phyloP scores from a whole-genome alignment of 2,329 filamentous ascomycete genomes.

The Fusarium mundagurra region DNA sequence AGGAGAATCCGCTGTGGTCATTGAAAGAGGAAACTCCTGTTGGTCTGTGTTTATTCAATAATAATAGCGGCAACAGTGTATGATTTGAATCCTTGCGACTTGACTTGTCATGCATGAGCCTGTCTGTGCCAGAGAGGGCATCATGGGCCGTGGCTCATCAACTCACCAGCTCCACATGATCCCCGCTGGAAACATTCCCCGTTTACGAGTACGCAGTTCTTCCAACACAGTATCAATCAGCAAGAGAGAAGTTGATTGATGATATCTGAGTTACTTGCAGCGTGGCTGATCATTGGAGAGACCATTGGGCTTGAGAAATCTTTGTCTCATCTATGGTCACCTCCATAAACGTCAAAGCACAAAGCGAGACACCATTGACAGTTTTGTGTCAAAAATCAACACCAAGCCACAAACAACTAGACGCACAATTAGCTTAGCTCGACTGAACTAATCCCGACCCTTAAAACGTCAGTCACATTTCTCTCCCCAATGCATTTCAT shows the following conservation, averaged over 20 bases:
- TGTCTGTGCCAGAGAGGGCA: conserved; percentile 15
- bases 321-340: not conserved
- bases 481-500: conserved; percentile 1
- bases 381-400: conserved; percentile 1
- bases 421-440: conserved; percentile 1
- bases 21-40: conserved; percentile 2
- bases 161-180: conserved; percentile 16
- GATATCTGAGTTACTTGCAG: not conserved
- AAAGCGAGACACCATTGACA: not conserved
- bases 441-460: not conserved
- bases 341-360: not conserved
- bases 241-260: not conserved
- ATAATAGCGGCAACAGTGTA: not conserved
- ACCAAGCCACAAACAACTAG: not conserved
- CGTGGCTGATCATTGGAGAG: not conserved
- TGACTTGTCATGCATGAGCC: conserved; percentile 11
- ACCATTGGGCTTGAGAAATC: not conserved
- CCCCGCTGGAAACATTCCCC: conserved; percentile 13
- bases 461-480: conserved; percentile 13
- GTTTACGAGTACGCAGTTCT: conserved; percentile 17
- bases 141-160: conserved; percentile 14
- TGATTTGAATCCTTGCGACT: not conserved
- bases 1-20: not conserved
- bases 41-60: conserved; percentile 3
- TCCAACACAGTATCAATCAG: conserved; percentile 5